phyloP scores from a whole-genome alignment of 257 asterid species.

The Prunella vulgaris region DNA sequence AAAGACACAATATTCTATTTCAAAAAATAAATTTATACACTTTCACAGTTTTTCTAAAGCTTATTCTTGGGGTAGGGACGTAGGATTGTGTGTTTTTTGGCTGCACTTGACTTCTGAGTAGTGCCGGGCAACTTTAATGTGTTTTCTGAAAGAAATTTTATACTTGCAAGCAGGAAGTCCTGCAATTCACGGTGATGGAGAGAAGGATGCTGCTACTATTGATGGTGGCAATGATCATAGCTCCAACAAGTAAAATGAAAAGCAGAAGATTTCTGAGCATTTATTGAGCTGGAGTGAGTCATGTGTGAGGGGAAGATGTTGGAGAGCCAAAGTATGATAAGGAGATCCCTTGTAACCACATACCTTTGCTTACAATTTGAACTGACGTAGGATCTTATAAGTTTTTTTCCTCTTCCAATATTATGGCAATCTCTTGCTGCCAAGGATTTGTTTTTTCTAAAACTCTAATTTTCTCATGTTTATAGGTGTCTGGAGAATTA shows the following conservation, averaged over 20 bases:
- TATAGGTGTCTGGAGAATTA: constrained; percentile 82
- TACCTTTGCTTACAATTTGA: constrained; percentile 85
- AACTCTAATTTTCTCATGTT: constrained; percentile 14
- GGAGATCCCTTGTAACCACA: constrained; percentile 73
- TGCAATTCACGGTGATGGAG: constrained; percentile 65
- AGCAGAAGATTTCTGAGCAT: constrained; percentile 63
- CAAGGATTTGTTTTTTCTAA: background rate
- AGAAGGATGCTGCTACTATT: constrained; percentile 45
- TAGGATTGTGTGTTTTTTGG: background rate
- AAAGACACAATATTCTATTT: background rate
- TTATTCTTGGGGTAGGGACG: background rate
- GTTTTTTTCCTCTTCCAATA: background rate
- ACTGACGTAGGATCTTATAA: constrained; percentile 59
- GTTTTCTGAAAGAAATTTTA: constrained; percentile 8
- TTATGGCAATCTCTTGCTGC: constrained; percentile 19
- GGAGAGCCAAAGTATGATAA: constrained; percentile 69
- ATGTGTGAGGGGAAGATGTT: constrained; percentile 60
- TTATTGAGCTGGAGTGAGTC: constrained; percentile 76
- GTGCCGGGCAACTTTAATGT: constrained; percentile 9
- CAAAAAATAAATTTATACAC: background rate
- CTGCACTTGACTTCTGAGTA: background rate
- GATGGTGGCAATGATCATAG: constrained; percentile 49
- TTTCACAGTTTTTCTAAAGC: background rate
- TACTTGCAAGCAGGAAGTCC: constrained; percentile 59
- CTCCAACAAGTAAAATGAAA: constrained; percentile 46